Evolutionary conservation across 306 rosid genomes (phyloP).

Genomic region (Oemleria cerasiformis): DNA sequence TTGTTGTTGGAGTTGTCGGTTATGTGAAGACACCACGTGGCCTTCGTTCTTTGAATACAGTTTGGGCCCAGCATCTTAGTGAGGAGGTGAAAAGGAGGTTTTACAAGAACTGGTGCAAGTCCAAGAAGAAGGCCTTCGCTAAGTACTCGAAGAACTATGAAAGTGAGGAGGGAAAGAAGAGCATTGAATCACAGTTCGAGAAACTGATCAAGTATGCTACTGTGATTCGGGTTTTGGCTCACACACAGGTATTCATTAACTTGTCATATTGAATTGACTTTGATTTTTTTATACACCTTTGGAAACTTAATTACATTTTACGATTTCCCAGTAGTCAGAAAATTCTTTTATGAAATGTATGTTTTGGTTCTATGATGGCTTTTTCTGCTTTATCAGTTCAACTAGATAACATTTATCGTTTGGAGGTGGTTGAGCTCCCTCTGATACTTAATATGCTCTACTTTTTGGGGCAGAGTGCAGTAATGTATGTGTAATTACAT

Average conservation of each 20-base stretch:
- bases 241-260: constrained; percentile 60
- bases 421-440: background rate
- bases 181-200: constrained; percentile 60
- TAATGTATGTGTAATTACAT: background rate
- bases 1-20: constrained; percentile 83
- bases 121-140: constrained; percentile 85
- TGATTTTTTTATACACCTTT: background rate
- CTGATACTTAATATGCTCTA: background rate
- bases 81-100: constrained; percentile 78
- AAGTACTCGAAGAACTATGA: constrained; percentile 72
- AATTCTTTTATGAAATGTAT: background rate
- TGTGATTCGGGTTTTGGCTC: constrained; percentile 78
- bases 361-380: background rate
- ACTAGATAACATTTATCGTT: background rate
- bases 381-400: background rate
- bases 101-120: constrained; percentile 87
- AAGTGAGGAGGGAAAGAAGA: constrained; percentile 73
- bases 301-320: background rate
- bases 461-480: background rate
- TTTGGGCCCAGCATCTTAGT: constrained; percentile 85
- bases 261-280: background rate
- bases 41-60: constrained; percentile 74
- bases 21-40: constrained; percentile 85
- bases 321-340: background rate
- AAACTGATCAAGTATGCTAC: constrained; percentile 66